Conservation (phyloP, 345 rosid species). For the Trapa incisa region DNA sequence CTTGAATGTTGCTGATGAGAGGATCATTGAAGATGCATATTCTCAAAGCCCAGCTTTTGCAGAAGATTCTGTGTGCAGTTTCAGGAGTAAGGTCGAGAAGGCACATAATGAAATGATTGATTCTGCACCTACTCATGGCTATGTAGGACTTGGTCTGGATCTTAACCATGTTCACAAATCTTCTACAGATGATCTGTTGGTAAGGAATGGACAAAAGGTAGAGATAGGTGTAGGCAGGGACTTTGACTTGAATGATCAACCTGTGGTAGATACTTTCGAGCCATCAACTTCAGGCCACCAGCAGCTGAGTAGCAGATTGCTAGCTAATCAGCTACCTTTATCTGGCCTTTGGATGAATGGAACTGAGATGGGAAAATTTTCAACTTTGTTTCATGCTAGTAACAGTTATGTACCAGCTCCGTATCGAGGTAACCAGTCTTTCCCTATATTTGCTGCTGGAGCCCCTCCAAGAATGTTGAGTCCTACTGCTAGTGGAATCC, state of each 20-base stretch:
- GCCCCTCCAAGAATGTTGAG: slow-evolving; percentile 59
- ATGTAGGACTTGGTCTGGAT: slow-evolving; percentile 79
- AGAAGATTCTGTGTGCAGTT: slow-evolving; percentile 18
- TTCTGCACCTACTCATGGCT: slow-evolving; percentile 23
- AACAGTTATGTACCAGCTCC: slow-evolving; percentile 43
- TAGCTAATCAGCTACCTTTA: slow-evolving; percentile 33
- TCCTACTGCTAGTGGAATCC: slow-evolving; percentile 30
- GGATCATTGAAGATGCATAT: slow-evolving; percentile 59
- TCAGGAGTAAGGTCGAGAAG: slow-evolving; percentile 17
- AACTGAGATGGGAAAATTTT: slow-evolving; percentile 30
- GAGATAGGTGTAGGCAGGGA: slow-evolving; percentile 37
- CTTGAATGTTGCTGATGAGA: slow-evolving; percentile 75
- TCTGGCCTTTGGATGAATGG: slow-evolving; percentile 36
- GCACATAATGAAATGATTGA: slow-evolving; percentile 15
- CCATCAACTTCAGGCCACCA: slow-evolving; percentile 36
- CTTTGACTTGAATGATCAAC: slow-evolving; percentile 87
- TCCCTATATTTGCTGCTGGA: slow-evolving; percentile 37
- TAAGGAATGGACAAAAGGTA: slow-evolving; percentile 24
- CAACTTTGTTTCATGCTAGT: slow-evolving; percentile 51
- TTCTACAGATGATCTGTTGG: slow-evolving; percentile 24
- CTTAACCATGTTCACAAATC: slow-evolving; percentile 62
- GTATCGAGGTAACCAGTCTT: slow-evolving; percentile 56
- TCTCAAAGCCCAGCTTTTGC: slow-evolving; percentile 26
- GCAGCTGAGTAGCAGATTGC: slow-evolving; percentile 3
- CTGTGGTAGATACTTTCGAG: slow-evolving; percentile 46